These are phyloP conservation scores for Deakozyma indianensis DNA, from an alignment of 805 yeast species.

Conservation along the genomic window DNA sequence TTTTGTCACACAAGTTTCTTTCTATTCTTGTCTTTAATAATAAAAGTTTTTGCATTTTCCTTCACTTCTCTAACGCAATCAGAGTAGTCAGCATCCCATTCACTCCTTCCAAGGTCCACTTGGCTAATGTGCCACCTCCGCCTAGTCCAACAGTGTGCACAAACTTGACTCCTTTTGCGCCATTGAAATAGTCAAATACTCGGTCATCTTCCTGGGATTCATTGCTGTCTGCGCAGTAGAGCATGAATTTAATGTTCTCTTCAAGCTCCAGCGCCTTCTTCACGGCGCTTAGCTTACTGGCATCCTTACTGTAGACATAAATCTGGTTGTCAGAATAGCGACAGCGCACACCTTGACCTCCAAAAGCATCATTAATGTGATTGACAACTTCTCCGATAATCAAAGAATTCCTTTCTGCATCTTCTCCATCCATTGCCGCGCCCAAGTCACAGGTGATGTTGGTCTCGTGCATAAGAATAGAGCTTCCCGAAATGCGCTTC, in stretches of 20 bases:
- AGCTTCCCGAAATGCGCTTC: conserved; percentile 72
- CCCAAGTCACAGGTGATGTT: conserved; percentile 67
- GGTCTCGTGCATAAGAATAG: conserved; percentile 58
- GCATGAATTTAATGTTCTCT: conserved; percentile 13
- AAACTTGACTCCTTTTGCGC: conserved; percentile 5
- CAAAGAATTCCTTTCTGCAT: conserved; percentile 46
- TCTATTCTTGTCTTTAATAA: background rate
- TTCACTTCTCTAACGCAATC: background rate
- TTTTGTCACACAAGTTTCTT: background rate
- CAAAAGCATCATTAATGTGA: conserved; percentile 65
- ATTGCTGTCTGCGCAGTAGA: conserved; percentile 13
- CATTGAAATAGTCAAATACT: conserved; percentile 17
- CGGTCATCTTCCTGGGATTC: conserved; percentile 17
- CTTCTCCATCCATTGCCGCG: conserved; percentile 31
- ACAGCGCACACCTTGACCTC: conserved; percentile 59
- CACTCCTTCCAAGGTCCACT: conserved; percentile 19
- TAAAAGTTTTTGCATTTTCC: background rate
- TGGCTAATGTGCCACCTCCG: conserved; percentile 17
- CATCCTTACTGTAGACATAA: conserved; percentile 52
- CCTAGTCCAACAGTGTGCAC: conserved; percentile 18
- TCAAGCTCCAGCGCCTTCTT: conserved; percentile 8
- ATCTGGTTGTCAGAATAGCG: conserved; percentile 54
- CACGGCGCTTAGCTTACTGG: conserved; percentile 39
- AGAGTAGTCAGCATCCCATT: conserved; percentile 16
- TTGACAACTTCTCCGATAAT: conserved; percentile 75